phyloP scores from a whole-genome alignment of 1,284 basidiomycete genomes.

The Erythrobasidium hasegawianum region DNA sequence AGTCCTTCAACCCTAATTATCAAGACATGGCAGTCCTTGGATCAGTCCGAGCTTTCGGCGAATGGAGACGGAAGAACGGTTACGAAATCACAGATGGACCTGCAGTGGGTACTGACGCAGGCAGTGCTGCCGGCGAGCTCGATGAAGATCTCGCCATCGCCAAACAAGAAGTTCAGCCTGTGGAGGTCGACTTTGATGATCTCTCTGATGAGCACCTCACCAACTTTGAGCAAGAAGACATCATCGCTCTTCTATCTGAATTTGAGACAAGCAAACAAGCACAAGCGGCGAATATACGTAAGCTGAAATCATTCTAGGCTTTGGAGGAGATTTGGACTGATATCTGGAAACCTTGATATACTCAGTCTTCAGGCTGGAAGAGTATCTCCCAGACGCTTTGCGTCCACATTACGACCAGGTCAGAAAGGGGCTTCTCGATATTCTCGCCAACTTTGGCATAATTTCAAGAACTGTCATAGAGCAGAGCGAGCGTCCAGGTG shows the following conservation, averaged over 20 bases:
- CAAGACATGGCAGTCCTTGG: slow-evolving; percentile 98
- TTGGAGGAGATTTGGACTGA: not conserved
- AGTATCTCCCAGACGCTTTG: slow-evolving; percentile 81
- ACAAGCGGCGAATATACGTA: slow-evolving; percentile 17
- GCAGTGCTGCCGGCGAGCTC: slow-evolving; percentile 51
- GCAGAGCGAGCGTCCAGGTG: slow-evolving; percentile 36
- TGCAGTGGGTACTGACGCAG: slow-evolving; percentile 43
- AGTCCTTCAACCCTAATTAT: slow-evolving; percentile 94
- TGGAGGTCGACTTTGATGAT: slow-evolving; percentile 46
- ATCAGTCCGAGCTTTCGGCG: slow-evolving; percentile 89
- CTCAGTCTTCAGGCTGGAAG: slow-evolving; percentile 72
- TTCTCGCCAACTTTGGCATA: slow-evolving; percentile 67
- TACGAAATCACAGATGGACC: slow-evolving; percentile 46
- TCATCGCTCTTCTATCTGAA: slow-evolving; percentile 52
- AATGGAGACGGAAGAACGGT: slow-evolving; percentile 56
- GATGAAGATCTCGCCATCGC: slow-evolving; percentile 50
- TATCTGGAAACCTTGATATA: not conserved
- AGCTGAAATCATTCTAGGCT: not conserved
- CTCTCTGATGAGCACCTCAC: slow-evolving; percentile 59
- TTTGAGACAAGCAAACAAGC: slow-evolving; percentile 13
- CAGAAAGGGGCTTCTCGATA: slow-evolving; percentile 62
- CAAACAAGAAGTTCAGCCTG: slow-evolving; percentile 41
- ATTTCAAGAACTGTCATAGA: slow-evolving; percentile 45
- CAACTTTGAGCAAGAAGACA: slow-evolving; percentile 64
- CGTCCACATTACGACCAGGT: slow-evolving; percentile 70